Evolutionary conservation across 768 basidiomycete genomes (phyloP).

Genomic region (Clitopilus passeckerianus): DNA sequence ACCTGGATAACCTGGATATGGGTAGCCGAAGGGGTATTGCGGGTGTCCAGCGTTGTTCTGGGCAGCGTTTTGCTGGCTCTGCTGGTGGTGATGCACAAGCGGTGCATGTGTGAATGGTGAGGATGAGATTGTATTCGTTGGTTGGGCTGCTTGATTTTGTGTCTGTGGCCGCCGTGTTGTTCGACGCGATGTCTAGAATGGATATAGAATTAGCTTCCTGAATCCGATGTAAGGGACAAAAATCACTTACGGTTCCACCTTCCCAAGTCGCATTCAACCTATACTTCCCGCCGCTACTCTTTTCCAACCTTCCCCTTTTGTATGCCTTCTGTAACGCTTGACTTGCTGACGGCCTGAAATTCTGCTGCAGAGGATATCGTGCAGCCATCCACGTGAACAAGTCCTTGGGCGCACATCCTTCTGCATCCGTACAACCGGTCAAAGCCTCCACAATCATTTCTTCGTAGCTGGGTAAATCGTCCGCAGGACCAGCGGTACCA

Average conservation of each 20-base stretch:
- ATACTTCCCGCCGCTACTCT: constrained; percentile 70
- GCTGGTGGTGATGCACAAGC: constrained; percentile 31
- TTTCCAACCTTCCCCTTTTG: constrained; percentile 77
- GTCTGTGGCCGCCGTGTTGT: constrained; percentile 81
- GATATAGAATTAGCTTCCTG: neutral
- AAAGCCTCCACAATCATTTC: constrained; percentile 89
- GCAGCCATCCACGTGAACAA: constrained; percentile 82
- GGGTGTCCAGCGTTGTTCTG: neutral
- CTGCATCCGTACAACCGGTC: constrained; percentile 56
- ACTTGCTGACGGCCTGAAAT: constrained; percentile 85
- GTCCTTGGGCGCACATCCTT: constrained; percentile 80
- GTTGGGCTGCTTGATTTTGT: constrained; percentile 23
- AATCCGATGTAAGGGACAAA: neutral
- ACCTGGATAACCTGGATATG: constrained; percentile 13
- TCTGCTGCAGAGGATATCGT: constrained; percentile 79
- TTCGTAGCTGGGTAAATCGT: constrained; percentile 80
- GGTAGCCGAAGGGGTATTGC: constrained; percentile 5
- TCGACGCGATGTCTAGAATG: constrained; percentile 64
- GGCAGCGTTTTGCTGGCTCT: constrained; percentile 11
- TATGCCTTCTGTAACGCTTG: constrained; percentile 87
- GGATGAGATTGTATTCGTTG: constrained; percentile 20
- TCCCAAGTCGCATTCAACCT: constrained; percentile 74
- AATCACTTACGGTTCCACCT: constrained; percentile 64
- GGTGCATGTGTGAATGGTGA: constrained; percentile 64
- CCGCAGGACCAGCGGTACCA: constrained; percentile 8